phyloP scores from a whole-genome alignment of 2,329 filamentous ascomycete species.

The Epichloe bromicola region DNA sequence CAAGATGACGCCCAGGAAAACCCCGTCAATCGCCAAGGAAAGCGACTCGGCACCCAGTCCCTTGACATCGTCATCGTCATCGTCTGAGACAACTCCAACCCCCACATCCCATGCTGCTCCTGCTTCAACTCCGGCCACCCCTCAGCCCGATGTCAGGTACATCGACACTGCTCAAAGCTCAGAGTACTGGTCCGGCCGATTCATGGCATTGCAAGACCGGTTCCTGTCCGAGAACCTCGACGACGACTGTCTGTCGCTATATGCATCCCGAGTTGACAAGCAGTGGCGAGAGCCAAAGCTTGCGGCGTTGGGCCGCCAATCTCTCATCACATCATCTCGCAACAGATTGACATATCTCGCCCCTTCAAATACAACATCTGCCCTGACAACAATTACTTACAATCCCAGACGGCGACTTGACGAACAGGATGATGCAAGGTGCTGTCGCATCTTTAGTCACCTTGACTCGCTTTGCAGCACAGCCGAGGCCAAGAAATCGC shows the following conservation, averaged over 20 bases:
- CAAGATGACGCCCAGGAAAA: constrained; percentile 2
- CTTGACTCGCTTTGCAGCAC: constrained; percentile 35
- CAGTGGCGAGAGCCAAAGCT: neutral
- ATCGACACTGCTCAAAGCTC: constrained; percentile 32
- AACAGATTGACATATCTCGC: constrained; percentile 16
- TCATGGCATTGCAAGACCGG: constrained; percentile 41
- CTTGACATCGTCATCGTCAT: neutral
- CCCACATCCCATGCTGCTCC: neutral
- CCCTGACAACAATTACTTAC: constrained; percentile 13
- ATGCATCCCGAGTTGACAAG: neutral
- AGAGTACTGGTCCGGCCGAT: constrained; percentile 50
- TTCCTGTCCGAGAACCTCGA: constrained; percentile 17
- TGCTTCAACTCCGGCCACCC: neutral
- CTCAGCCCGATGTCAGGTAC: constrained; percentile 14
- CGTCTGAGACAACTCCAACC: neutral
- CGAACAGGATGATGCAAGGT: constrained; percentile 30
- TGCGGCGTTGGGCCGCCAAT: neutral
- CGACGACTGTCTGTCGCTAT: constrained; percentile 1
- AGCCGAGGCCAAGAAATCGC: constrained; percentile 30
- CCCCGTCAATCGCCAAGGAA: neutral
- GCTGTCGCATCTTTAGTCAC: constrained; percentile 30
- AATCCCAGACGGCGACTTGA: constrained; percentile 6
- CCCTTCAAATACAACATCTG: constrained; percentile 20
- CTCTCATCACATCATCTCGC: neutral
- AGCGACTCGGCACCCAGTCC: neutral